Evolutionary conservation across 1,284 basidiomycete species (phyloP), one percentile per base, ranked within the genome.

Genomic region (Sanghuangporus baumii): DNA sequence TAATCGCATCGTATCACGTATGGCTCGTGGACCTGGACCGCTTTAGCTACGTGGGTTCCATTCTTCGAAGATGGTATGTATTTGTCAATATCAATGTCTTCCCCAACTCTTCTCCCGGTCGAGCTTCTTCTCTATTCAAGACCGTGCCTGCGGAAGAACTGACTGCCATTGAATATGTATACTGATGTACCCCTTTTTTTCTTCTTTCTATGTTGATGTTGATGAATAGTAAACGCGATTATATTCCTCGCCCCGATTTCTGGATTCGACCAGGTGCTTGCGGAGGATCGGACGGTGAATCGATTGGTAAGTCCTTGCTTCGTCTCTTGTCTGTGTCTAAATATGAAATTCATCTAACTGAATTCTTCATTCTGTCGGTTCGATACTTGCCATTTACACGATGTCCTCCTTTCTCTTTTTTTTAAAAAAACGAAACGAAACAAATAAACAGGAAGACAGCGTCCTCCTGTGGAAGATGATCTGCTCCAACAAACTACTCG

Each of bases 221-320:
- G 26, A 9, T 47, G 20, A 31, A 46, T 43, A 66, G 66, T 69
- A 26, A 65, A 88, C 66, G 87, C 89, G 2, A 91, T 91, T 68
- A 89, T 91, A 66, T 91, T 91, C 73, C 82, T 91, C 14, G 89
- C 88, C 18, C 89, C 89, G 14, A 90, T 91, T 74, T 88, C 86
- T 34, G 86, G 83, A 11, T 91, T 91, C 68, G 89, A 91, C 73
- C 88, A 91, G 70, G 86, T 86, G 5, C 78, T 91, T 7, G 74
- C 81, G 20, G 89, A 91, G 73, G 88, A 90, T 68, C 76, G 79
- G 61, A 81, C 79, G 60, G 84, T 91, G 6, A 91, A 91, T 69
- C 82, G 89, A 59, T 75, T 89, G 59, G 87, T 86, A 62, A 61
- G 83, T 74, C 5, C 57, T 48, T 18, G 34, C n/a, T 37, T 58